A percentile compares a stretch with the other conserved stretches of the same genome.
Evolutionary conservation across 306 rosid genomes (phyloP).

Genomic region (Quillaja saponaria): DNA sequence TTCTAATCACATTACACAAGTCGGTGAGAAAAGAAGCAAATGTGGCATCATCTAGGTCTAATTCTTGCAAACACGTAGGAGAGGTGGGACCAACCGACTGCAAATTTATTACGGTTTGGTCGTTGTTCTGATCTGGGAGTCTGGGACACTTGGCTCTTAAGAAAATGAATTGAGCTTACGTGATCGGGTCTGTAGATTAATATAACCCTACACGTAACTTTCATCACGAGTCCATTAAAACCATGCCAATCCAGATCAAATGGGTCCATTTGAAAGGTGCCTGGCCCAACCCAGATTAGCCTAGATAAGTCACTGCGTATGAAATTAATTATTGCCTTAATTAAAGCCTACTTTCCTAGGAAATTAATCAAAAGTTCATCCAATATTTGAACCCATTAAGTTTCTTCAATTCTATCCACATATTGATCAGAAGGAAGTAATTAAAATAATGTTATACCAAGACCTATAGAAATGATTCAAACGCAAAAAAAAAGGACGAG

Average conservation of each 20-base stretch:
- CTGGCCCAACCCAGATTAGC: background rate
- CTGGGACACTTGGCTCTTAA: conserved; percentile 42
- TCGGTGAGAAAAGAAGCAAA: background rate
- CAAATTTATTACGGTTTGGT: background rate
- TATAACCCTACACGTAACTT: background rate
- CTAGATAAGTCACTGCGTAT: background rate
- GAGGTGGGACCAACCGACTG: background rate
- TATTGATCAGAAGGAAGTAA: too few species aligned
- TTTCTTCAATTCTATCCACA: too few species aligned
- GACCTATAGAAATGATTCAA: too few species aligned
- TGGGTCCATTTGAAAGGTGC: too few species aligned
- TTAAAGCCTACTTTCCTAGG: too few species aligned
- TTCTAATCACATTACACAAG: conserved; percentile 13
- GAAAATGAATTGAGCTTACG: conserved; percentile 13
- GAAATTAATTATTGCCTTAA: too few species aligned
- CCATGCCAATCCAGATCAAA: too few species aligned
- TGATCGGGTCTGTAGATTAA: background rate
- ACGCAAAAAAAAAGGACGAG: too few species aligned
- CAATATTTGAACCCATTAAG: too few species aligned
- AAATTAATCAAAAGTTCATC: too few species aligned
- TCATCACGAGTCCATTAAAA: conserved; percentile 22
- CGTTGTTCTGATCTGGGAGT: too few species aligned
- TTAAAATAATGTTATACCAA: too few species aligned
- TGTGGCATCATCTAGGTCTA: conserved; percentile 11
- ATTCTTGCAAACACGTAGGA: conserved; percentile 37